Conservation (phyloP, 352 stramenopile species). For the Halophytophthora polymorphica region DNA sequence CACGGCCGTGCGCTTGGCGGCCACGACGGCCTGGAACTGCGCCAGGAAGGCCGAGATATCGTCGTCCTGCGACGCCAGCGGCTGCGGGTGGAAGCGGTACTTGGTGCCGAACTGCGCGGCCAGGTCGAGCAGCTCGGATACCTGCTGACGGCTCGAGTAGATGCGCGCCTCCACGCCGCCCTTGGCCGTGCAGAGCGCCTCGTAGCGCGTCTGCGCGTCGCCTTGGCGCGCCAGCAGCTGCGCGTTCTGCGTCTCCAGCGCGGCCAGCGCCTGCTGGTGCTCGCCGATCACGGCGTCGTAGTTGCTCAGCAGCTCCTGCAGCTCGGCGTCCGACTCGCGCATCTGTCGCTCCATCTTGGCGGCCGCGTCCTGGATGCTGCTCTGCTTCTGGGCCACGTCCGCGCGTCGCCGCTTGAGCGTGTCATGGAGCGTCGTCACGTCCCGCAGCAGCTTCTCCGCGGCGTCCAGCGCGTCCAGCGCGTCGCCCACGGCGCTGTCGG, state of each 20-base stretch:
- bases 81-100: conserved; percentile 55
- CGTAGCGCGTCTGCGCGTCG: conserved; percentile 30
- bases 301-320: conserved; percentile 47
- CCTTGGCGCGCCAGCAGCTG: conserved; percentile 29
- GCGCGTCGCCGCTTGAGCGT: conserved; percentile 32
- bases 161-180: conserved; percentile 56
- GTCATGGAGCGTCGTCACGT: conserved; percentile 33
- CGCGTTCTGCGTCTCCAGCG: conserved; percentile 31
- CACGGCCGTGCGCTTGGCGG: conserved; percentile 39
- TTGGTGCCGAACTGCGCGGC: conserved; percentile 43
- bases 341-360: conserved; percentile 64
- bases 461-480: conserved; percentile 55
- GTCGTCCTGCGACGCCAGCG: conserved; percentile 45
- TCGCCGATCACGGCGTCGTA: conserved; percentile 54
- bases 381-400: conserved; percentile 39
- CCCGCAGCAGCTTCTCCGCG: conserved; percentile 42
- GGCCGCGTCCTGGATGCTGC: conserved; percentile 33
- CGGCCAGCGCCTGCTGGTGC: conserved; percentile 29
- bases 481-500: conserved; percentile 34
- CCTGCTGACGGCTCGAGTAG: conserved; percentile 30
- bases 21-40: conserved; percentile 45
- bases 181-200: conserved; percentile 31
- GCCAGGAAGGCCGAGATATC: conserved; percentile 50
- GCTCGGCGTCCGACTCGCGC: conserved; percentile 65
- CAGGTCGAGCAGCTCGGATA: conserved; percentile 43